Percentiles rank a stretch among this genome's conserved stretches.
Conservation (phyloP, 2,329 filamentous ascomycete genomes). For the Moelleriella libera region DNA sequence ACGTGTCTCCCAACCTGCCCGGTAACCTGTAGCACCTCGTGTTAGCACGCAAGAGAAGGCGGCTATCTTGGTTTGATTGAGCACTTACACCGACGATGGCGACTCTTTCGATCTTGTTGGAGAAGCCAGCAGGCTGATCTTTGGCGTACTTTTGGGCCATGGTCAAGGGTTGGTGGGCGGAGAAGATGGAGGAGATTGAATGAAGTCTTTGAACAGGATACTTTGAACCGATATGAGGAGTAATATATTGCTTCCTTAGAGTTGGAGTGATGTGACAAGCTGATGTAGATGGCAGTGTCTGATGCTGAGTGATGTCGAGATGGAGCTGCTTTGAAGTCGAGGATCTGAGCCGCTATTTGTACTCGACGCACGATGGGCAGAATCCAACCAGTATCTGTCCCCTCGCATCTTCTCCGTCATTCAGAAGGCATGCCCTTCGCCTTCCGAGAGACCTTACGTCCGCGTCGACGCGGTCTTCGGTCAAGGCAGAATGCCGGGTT, state of each 20-base stretch:
- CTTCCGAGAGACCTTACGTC: conserved; percentile 26
- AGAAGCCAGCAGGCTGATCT: conserved; percentile 10
- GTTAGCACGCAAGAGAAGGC: neutral
- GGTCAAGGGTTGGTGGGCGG: neutral
- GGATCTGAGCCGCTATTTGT: no score
- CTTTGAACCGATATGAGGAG: neutral
- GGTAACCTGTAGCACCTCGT: conserved; percentile 14
- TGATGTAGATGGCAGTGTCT: no score
- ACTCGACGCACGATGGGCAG: no score
- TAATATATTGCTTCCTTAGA: no score
- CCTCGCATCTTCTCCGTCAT: no score
- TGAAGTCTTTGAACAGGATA: no score
- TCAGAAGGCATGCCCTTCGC: conserved; percentile 2
- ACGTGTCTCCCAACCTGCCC: conserved; percentile 28
- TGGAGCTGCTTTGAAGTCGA: no score
- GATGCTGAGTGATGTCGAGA: no score
- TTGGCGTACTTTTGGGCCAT: conserved; percentile 8
- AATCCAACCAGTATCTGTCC: no score
- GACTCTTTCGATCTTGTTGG: conserved; percentile 22
- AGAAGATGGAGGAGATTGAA: no score
- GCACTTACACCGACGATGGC: conserved; percentile 29
- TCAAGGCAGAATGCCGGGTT: conserved; percentile 9
- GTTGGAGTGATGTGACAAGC: no score
- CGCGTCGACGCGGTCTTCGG: conserved; percentile 8
- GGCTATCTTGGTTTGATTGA: no score